These are phyloP conservation scores for Rugosomyces carneus DNA, from an alignment of 1,284 basidiomycete genomes.

Conservation along the genomic window DNA sequence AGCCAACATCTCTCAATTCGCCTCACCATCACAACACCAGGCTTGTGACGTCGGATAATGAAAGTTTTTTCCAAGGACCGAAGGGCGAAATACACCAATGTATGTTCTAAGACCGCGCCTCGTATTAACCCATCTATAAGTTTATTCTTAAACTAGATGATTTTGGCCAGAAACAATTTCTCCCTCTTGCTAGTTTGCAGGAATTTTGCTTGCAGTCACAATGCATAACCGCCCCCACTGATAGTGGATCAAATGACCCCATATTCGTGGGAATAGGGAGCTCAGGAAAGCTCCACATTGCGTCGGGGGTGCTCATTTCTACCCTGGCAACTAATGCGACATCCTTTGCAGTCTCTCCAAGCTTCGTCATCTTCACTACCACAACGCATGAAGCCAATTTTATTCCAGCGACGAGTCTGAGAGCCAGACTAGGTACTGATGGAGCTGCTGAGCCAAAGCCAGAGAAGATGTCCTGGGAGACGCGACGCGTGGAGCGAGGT, in stretches of 20 bases:
- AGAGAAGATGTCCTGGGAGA: slow-evolving; percentile 52
- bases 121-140: neutral
- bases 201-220: slow-evolving; percentile 52
- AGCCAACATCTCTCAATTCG: slow-evolving; percentile 3
- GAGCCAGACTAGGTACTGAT: slow-evolving; percentile 20
- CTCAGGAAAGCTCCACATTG: slow-evolving; percentile 58
- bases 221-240: slow-evolving; percentile 19
- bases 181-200: slow-evolving; percentile 41
- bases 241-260: slow-evolving; percentile 1
- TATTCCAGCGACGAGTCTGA: slow-evolving; percentile 46
- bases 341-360: slow-evolving; percentile 77
- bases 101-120: slow-evolving; percentile 23
- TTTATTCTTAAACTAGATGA: neutral
- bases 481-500: slow-evolving; percentile 80
- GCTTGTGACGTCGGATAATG: slow-evolving; percentile 29
- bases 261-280: slow-evolving; percentile 65
- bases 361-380: slow-evolving; percentile 86
- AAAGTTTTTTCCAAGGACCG: slow-evolving; percentile 41
- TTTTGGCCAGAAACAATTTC: slow-evolving; percentile 16
- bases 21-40: slow-evolving; percentile 32
- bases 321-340: slow-evolving; percentile 59
- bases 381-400: slow-evolving; percentile 81
- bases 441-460: slow-evolving; percentile 22
- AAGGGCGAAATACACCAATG: slow-evolving; percentile 48
- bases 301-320: slow-evolving; percentile 22